Evolutionary conservation across 2,329 filamentous ascomycete species (phyloP).

Genomic region (Colletotrichum orbiculare): DNA sequence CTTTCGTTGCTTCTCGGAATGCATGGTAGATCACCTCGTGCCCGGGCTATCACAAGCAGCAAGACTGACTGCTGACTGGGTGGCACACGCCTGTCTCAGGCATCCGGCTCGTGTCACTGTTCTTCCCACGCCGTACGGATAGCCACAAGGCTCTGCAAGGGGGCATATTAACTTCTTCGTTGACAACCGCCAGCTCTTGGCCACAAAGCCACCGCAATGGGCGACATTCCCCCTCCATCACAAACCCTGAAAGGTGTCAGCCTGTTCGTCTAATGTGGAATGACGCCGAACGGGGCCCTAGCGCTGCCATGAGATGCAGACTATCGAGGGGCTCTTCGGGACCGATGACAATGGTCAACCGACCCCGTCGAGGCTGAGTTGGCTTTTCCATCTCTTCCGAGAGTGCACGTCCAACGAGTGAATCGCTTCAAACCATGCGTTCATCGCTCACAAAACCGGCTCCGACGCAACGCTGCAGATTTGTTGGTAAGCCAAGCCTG

Average conservation of each 20-base stretch:
- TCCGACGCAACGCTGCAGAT: background rate
- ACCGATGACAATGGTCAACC: constrained; percentile 21
- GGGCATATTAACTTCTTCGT: background rate
- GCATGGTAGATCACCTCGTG: constrained; percentile 14
- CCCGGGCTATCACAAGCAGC: constrained; percentile 1
- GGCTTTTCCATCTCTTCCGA: background rate
- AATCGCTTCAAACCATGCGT: constrained; percentile 9
- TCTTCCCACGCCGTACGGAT: constrained; percentile 7
- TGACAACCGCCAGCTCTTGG: background rate
- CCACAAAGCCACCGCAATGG: constrained; percentile 32
- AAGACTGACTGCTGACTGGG: background rate
- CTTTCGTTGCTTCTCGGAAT: background rate
- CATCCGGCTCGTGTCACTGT: constrained; percentile 7
- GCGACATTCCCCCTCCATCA: constrained; percentile 14
- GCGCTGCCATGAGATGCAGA: constrained; percentile 17
- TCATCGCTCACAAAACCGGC: constrained; percentile 12
- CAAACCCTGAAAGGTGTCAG: constrained; percentile 22
- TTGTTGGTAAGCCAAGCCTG: no score
- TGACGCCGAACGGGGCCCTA: constrained; percentile 26
- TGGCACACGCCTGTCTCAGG: constrained; percentile 23
- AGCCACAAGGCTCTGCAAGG: constrained; percentile 6
- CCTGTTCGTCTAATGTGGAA: constrained; percentile 15
- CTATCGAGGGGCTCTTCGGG: constrained; percentile 15
- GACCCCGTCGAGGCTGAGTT: constrained; percentile 24
- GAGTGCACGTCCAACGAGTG: constrained; percentile 17